Evolutionary conservation across 1,284 basidiomycete genomes (phyloP).

Genomic region (Meira nashicola): DNA sequence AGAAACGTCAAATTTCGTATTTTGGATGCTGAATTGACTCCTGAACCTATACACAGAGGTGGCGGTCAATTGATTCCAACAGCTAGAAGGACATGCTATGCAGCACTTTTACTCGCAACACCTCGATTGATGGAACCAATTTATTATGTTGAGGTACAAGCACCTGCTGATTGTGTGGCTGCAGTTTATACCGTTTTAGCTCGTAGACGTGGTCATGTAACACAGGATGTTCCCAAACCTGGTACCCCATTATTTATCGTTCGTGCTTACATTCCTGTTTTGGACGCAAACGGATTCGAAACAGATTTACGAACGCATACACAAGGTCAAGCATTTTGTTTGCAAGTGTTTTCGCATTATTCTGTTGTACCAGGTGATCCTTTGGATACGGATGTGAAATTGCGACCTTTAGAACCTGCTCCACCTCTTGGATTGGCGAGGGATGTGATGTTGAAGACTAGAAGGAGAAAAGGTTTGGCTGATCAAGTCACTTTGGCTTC

Average conservation of each 20-base stretch:
- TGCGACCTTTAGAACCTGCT: conserved; percentile 92
- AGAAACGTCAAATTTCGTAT: conserved; percentile 97
- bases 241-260: conserved; percentile 96
- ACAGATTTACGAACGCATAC: conserved; percentile 95
- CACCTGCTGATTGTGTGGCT: conserved; percentile 95
- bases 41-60: conserved; percentile 93
- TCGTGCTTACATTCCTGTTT: conserved; percentile 93
- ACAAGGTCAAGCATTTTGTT: conserved; percentile 92
- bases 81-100: conserved; percentile 93
- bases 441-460: conserved; percentile 91
- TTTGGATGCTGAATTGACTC: conserved; percentile 80
- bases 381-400: conserved; percentile 87
- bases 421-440: conserved; percentile 72
- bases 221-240: conserved; percentile 92
- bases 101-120: conserved; percentile 82
- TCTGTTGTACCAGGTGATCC: conserved; percentile 96
- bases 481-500: conserved; percentile 32
- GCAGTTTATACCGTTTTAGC: conserved; percentile 96
- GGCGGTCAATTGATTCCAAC: conserved; percentile 98
- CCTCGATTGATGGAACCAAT: conserved; percentile 75
- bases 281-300: conserved; percentile 98
- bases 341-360: conserved; percentile 98
- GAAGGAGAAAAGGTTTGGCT: conserved; percentile 68
- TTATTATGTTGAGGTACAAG: conserved; percentile 96
- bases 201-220: conserved; percentile 91